Percentiles rank a stretch among this genome's conserved stretches.
Conservation (phyloP, 2,329 filamentous ascomycete genomes). For the Aspergillus japonicus region DNA sequence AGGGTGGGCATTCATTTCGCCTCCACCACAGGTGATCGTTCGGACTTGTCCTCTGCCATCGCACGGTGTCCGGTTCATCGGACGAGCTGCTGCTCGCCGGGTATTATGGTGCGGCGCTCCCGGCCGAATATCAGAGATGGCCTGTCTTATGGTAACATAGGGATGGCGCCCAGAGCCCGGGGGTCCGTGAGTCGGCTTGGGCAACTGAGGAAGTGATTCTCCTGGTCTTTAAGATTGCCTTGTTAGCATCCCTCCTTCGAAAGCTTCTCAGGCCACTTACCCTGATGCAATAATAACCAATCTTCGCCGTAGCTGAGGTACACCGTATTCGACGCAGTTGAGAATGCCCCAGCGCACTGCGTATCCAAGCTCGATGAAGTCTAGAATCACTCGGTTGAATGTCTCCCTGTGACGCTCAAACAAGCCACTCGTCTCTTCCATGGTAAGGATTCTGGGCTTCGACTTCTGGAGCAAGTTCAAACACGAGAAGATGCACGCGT, state of each 20-base stretch:
- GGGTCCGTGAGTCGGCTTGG: slow-evolving; percentile 57
- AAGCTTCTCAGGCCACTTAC: slow-evolving; percentile 34
- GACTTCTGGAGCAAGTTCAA: slow-evolving; percentile 56
- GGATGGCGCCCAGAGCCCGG: slow-evolving; percentile 31
- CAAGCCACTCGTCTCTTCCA: slow-evolving; percentile 77
- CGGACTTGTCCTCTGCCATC: slow-evolving; percentile 51
- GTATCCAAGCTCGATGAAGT: slow-evolving; percentile 65
- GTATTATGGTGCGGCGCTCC: slow-evolving; percentile 47
- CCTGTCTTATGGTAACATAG: slow-evolving; percentile 43
- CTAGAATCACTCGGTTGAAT: slow-evolving; percentile 61
- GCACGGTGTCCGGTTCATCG: slow-evolving; percentile 39
- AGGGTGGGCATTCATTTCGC: slow-evolving; percentile 64
- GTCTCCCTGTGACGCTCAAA: slow-evolving; percentile 53
- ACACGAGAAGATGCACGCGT: slow-evolving; percentile 52
- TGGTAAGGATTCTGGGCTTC: slow-evolving; percentile 67
- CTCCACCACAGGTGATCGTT: slow-evolving; percentile 63
- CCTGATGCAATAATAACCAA: slow-evolving; percentile 55
- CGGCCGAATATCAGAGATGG: slow-evolving; percentile 42
- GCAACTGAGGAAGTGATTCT: slow-evolving; percentile 66
- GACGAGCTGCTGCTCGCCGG: slow-evolving; percentile 20
- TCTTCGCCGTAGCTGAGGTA: slow-evolving; percentile 50
- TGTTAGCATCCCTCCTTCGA: background rate
- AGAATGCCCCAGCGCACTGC: slow-evolving; percentile 68
- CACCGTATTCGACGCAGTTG: slow-evolving; percentile 49
- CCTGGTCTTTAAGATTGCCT: slow-evolving; percentile 57